phyloP scores from a whole-genome alignment of 176 grass and related monocot genomes.

The Urochloa ruziziensis region DNA sequence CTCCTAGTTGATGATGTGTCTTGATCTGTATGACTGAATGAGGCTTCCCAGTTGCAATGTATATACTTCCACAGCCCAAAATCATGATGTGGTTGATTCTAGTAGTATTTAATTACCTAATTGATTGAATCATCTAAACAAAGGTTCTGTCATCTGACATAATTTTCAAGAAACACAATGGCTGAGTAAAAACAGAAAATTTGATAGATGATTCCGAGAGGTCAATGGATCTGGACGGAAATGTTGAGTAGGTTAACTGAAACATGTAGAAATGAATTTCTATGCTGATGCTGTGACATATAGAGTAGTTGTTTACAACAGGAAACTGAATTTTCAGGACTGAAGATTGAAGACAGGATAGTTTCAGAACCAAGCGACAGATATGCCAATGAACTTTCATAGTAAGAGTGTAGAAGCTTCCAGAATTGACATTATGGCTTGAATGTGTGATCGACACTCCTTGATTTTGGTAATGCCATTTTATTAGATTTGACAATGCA shows the following conservation, averaged over 20 bases:
- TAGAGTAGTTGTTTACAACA: not conserved
- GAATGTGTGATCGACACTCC: not conserved
- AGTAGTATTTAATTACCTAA: not conserved
- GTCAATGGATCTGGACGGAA: no score
- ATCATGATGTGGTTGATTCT: not conserved
- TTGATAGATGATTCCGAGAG: not conserved
- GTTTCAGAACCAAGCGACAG: not conserved
- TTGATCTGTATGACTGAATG: not conserved
- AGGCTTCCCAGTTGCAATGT: not conserved
- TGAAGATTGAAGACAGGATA: not conserved
- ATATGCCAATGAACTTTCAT: not conserved
- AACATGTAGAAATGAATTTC: not conserved
- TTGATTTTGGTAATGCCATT: not conserved
- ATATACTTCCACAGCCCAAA: not conserved
- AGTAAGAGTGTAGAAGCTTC: not conserved
- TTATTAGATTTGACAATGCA: not conserved
- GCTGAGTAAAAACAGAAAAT: slow-evolving; percentile 14
- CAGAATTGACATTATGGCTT: not conserved
- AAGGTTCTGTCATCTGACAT: no score
- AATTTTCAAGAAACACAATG: not conserved
- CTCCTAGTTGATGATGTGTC: not conserved
- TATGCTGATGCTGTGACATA: not conserved
- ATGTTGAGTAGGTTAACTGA: not conserved
- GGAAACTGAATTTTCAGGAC: not conserved
- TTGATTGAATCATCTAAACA: no score